These are phyloP conservation scores for Fusarium tuaranense DNA, from an alignment of 2,329 filamentous ascomycete species.

Conservation along the genomic window DNA sequence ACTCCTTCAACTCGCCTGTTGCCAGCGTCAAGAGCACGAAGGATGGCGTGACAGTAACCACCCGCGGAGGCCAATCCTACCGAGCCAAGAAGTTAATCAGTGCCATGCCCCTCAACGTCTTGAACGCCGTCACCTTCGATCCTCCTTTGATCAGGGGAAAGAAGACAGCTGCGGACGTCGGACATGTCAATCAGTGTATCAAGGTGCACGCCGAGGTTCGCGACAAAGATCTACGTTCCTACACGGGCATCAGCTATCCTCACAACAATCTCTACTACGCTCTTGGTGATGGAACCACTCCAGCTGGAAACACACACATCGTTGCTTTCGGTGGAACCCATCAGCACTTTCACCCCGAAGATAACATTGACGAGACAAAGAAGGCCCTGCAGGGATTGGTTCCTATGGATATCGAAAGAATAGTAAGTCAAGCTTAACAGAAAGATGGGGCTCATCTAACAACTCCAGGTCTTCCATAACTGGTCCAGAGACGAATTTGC, in stretches of 20 bases:
- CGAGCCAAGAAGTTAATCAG: slow-evolving; percentile 51
- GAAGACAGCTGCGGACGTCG: slow-evolving; percentile 49
- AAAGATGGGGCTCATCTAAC: neutral
- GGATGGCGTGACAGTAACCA: slow-evolving; percentile 48
- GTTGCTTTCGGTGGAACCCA: slow-evolving; percentile 58
- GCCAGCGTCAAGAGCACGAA: slow-evolving; percentile 46
- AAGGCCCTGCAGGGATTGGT: slow-evolving; percentile 49
- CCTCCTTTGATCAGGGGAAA: slow-evolving; percentile 53
- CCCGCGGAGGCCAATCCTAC: slow-evolving; percentile 47
- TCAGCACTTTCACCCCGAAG: slow-evolving; percentile 58
- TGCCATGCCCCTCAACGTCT: slow-evolving; percentile 58
- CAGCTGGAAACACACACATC: slow-evolving; percentile 59
- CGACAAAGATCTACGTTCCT: slow-evolving; percentile 55
- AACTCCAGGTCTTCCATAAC: slow-evolving; percentile 57
- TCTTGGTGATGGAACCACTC: slow-evolving; percentile 58
- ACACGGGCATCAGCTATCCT: slow-evolving; percentile 57
- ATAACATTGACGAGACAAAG: slow-evolving; percentile 50
- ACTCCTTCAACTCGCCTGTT: slow-evolving; percentile 55
- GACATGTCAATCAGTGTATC: slow-evolving; percentile 58
- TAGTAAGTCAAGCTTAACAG: slow-evolving; percentile 24
- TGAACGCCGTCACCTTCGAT: slow-evolving; percentile 54
- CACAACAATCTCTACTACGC: slow-evolving; percentile 56
- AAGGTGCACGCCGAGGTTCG: slow-evolving; percentile 60
- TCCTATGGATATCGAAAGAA: slow-evolving; percentile 46
- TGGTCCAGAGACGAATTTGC: slow-evolving; percentile 61